Conservation (phyloP, 805 yeast species). For the Wickerhamomyces ciferrii region DNA sequence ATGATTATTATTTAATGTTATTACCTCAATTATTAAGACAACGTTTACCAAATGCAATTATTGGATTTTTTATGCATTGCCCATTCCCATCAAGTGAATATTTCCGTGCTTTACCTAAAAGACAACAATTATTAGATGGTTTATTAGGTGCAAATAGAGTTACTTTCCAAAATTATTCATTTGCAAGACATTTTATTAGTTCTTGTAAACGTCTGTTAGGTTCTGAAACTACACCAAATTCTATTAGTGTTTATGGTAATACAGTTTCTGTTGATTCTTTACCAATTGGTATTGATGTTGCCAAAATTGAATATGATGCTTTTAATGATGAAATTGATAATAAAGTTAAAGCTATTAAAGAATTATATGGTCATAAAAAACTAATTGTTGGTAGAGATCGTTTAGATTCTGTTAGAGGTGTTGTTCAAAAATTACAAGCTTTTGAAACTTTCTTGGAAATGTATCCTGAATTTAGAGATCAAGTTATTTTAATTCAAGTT, state of each 20-base stretch:
- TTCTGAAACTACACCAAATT: conserved; percentile 42
- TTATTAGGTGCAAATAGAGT: conserved; percentile 85
- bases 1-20: conserved; percentile 79
- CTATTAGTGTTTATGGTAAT: conserved; percentile 71
- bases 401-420: conserved; percentile 88
- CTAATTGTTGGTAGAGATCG: conserved; percentile 93
- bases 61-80: conserved; percentile 78
- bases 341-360: conserved; percentile 60
- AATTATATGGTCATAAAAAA: conserved; percentile 58
- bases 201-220: conserved; percentile 88
- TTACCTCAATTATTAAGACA: conserved; percentile 80
- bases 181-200: conserved; percentile 86
- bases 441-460: conserved; percentile 81
- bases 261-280: conserved; percentile 66
- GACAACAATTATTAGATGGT: conserved; percentile 82
- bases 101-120: conserved; percentile 81
- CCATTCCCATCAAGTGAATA: conserved; percentile 97
- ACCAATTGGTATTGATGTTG: conserved; percentile 88
- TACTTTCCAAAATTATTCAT: conserved; percentile 81
- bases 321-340: conserved; percentile 43
- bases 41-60: conserved; percentile 66
- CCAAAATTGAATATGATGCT: conserved; percentile 56
- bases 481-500: conserved; percentile 87
- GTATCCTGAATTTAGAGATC: conserved; percentile 89
- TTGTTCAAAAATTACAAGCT: conserved; percentile 87